These are phyloP conservation scores for Incumbomyces delicatus DNA, from an alignment of 2,329 filamentous ascomycete genomes.

Conservation along the genomic window DNA sequence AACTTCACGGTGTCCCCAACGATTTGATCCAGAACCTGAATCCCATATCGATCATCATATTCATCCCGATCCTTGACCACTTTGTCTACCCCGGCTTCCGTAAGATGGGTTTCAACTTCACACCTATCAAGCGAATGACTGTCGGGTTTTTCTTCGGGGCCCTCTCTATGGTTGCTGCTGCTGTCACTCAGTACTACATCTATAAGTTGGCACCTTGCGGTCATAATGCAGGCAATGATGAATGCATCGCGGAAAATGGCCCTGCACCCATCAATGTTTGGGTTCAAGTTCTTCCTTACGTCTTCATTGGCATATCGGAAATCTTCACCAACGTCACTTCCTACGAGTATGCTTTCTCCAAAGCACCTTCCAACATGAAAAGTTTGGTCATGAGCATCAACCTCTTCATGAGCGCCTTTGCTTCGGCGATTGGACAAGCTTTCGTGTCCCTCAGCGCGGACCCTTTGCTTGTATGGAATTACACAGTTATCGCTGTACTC, in stretches of 20 bases:
- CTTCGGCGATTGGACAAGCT: slow-evolving; percentile 61
- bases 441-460: slow-evolving; percentile 53
- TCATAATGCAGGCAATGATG: slow-evolving; percentile 35
- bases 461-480: slow-evolving; percentile 63
- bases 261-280: slow-evolving; percentile 26
- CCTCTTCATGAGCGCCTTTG: slow-evolving; percentile 61
- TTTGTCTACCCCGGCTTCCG: slow-evolving; percentile 50
- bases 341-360: slow-evolving; percentile 64
- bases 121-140: slow-evolving; percentile 46
- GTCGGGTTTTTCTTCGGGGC: slow-evolving; percentile 47
- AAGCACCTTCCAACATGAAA: slow-evolving; percentile 58
- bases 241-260: slow-evolving; percentile 24
- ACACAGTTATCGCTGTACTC: slow-evolving; percentile 52
- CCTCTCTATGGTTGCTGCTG: slow-evolving; percentile 46
- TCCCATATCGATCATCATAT: slow-evolving; percentile 49
- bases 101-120: slow-evolving; percentile 44
- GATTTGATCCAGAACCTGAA: slow-evolving; percentile 53
- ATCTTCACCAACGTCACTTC: slow-evolving; percentile 59
- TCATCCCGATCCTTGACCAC: slow-evolving; percentile 23
- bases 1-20: slow-evolving; percentile 44
- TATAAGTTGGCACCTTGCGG: slow-evolving; percentile 49
- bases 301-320: slow-evolving; percentile 45
- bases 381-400: slow-evolving; percentile 59
- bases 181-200: slow-evolving; percentile 49
- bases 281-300: slow-evolving; percentile 40